Evolutionary conservation across 2,329 filamentous ascomycete genomes (phyloP), one percentile per base, ranked within the genome.

Genomic region (Cercospora citrullina): DNA sequence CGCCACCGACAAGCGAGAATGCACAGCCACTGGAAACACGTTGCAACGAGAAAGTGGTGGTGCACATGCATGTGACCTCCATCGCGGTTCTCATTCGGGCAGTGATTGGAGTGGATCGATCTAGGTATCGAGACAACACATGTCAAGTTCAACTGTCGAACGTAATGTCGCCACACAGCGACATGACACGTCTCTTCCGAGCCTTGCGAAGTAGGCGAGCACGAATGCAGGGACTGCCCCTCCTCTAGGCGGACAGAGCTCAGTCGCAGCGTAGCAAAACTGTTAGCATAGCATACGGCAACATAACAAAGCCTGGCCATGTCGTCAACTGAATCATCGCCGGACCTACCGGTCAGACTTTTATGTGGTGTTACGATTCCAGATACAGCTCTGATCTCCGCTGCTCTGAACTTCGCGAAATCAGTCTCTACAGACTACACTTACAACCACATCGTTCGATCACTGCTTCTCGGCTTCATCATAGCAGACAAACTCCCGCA

Each of bases 381-480:
- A 10, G 75, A 80, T 60, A 81, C 79, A 2, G 75, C 77, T 3
- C 69, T 80, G 30, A 77, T 82, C 42, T 76, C 72, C 48, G 72
- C 74, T n/a, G 78, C 80, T 1, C 73, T 80, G 9, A 68, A 68
- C 3, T 78, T 76, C 60, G 77, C 79, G 1, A 75, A 72, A 21
- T 58, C 70, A 1, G 72, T 79, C 64, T 70, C 72, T 23, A 74
- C 72, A 33, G 75, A 78, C 36, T 62, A 73, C 5, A 72, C 75
- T 1, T 82, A 78, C 75, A 80, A 81, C 69, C 81, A 83, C 68
- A 74, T 79, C 58, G 72, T 78, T 57, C 79, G 80, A 8, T 78
- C 77, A 10, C 77, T 77, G 70, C 76, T 81, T 30, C 74, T 79
- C 51, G 80, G 79, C 5, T 72, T 76, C 63, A 72, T 78, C 60